Evolutionary conservation across 805 yeast genomes (phyloP).

Genomic region (Lipomyces kockii): DNA sequence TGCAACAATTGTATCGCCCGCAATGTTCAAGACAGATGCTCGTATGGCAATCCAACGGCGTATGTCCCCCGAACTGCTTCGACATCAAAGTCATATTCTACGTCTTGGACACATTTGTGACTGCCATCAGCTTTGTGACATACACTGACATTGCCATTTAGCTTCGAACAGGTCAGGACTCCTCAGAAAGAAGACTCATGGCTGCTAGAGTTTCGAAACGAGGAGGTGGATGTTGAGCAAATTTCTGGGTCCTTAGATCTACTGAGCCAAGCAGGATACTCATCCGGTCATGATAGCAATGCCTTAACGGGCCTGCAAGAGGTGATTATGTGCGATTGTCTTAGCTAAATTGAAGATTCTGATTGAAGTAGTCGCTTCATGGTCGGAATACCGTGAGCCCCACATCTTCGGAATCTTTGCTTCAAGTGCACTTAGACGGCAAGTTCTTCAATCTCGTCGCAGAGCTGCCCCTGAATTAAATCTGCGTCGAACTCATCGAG

Average conservation of each 20-base stretch:
- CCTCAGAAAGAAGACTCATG: background rate
- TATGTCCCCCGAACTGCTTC: background rate
- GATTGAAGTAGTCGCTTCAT: background rate
- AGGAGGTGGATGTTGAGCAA: slow-evolving; percentile 3
- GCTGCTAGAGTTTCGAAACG: slow-evolving; percentile 2
- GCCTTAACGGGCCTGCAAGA: slow-evolving; percentile 4
- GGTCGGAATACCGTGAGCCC: background rate
- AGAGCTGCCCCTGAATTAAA: background rate
- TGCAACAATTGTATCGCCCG: slow-evolving; percentile 4
- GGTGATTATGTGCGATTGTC: background rate
- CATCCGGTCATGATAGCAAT: slow-evolving; percentile 3
- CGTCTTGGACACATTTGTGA: too few species aligned
- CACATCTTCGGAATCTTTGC: slow-evolving; percentile 1
- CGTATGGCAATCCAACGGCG: slow-evolving; percentile 4
- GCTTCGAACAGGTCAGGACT: background rate
- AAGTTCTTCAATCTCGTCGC: slow-evolving; percentile 6
- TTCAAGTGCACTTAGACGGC: slow-evolving; percentile 1
- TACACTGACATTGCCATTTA: background rate
- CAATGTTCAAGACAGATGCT: slow-evolving; percentile 4
- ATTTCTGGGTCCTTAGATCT: background rate
- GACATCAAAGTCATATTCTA: background rate
- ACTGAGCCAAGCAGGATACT: slow-evolving; percentile 5
- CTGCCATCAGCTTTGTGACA: too few species aligned
- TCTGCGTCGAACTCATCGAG: slow-evolving; percentile 1
- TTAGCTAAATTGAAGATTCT: slow-evolving; percentile 6